Evolutionary conservation across 441 rosid species (phyloP).

Genomic region (Eutrema salsugineum): DNA sequence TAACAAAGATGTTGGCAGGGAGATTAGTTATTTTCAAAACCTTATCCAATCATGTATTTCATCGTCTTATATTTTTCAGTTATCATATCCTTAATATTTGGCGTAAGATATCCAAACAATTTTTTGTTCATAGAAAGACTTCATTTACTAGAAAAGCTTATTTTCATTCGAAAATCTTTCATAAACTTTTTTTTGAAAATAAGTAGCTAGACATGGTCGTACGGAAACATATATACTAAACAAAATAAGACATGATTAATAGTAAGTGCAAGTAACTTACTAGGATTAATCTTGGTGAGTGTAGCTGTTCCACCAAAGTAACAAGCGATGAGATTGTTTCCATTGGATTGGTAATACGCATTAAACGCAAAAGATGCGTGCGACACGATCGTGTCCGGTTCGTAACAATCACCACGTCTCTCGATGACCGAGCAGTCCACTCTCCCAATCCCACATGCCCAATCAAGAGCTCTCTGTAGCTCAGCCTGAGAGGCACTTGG

Average conservation of each 20-base stretch:
- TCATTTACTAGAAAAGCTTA: too few relatives aligned
- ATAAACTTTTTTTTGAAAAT: background rate
- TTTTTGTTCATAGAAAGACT: too few relatives aligned
- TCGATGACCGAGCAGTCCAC: constrained; percentile 53
- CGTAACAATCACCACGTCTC: constrained; percentile 46
- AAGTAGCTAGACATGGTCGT: background rate
- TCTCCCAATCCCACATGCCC: constrained; percentile 73
- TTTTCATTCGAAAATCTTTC: too few relatives aligned
- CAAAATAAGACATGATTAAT: too few relatives aligned
- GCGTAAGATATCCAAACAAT: too few relatives aligned
- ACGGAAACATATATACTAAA: too few relatives aligned
- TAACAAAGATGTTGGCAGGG: background rate
- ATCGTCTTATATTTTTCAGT: background rate
- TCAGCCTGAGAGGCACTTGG: constrained; percentile 49
- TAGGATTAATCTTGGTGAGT: constrained; percentile 55
- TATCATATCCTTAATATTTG: background rate
- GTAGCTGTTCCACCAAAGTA: constrained; percentile 85
- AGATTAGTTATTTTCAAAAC: background rate
- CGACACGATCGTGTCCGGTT: constrained; percentile 57
- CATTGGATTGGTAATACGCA: constrained; percentile 62
- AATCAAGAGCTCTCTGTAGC: constrained; percentile 59
- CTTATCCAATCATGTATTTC: background rate
- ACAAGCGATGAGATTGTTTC: constrained; percentile 85
- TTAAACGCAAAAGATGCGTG: constrained; percentile 77
- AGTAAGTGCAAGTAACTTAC: constrained; percentile 37